A percentile compares a stretch with the other conserved stretches of the same genome.
These are phyloP conservation scores for Mycena galericulata DNA, from an alignment of 768 basidiomycete genomes.

Conservation along the genomic window DNA sequence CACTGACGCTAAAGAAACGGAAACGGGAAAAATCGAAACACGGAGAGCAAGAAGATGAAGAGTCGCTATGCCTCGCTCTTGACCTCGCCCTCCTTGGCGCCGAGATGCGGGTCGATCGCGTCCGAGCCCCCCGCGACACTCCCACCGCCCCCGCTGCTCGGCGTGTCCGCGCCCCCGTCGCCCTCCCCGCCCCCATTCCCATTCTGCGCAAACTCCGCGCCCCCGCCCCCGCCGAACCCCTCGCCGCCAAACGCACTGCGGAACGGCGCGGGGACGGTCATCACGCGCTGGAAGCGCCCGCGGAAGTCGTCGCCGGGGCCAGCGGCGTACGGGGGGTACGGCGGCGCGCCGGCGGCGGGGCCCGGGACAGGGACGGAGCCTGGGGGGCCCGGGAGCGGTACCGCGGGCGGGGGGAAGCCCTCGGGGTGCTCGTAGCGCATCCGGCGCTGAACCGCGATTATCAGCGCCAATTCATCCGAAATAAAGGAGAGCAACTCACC, in stretches of 20 bases:
- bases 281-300: conserved; percentile 32
- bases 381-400: conserved; percentile 6
- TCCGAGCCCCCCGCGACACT: not conserved
- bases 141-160: conserved; percentile 1
- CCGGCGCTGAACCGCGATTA: conserved; percentile 18
- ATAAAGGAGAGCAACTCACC: conserved; percentile 53
- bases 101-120: conserved; percentile 32
- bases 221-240: not conserved
- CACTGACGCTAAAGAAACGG: no score
- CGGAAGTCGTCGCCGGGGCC: conserved; percentile 31
- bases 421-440: conserved; percentile 32
- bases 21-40: no score
- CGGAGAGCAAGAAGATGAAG: no score
- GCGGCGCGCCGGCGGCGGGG: conserved; percentile 1
- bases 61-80: conserved; percentile 8
- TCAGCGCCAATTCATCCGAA: conserved; percentile 17
- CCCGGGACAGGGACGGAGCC: not conserved
- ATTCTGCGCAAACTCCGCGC: not conserved
- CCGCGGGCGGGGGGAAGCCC: conserved; percentile 23
- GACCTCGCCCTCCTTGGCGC: conserved; percentile 14
- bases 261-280: conserved; percentile 30
- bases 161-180: conserved; percentile 1
- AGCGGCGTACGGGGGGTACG: conserved; percentile 4
- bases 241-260: not conserved
- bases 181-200: not conserved